Conservation (phyloP, 441 rosid species). For the Mallotus repandus region DNA sequence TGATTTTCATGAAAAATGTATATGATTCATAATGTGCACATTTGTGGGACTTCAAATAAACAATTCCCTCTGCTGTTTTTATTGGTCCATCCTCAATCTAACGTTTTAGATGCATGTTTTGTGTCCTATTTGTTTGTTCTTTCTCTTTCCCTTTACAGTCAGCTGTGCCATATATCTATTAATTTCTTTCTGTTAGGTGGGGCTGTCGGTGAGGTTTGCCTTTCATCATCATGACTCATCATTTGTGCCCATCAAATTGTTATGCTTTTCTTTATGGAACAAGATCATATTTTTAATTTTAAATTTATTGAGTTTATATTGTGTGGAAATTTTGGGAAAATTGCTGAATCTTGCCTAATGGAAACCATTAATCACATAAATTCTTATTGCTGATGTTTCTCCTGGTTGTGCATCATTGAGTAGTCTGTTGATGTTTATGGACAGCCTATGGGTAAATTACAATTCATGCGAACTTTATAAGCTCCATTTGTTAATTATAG, state of each 20-base stretch:
- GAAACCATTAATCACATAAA: neutral
- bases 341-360: neutral
- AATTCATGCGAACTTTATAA: neutral
- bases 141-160: neutral
- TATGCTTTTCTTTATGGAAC: neutral
- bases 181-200: neutral
- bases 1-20: neutral
- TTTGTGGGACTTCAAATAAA: neutral
- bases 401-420: neutral
- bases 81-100: neutral
- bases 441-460: neutral
- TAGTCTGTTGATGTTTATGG: too few relatives aligned
- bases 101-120: neutral
- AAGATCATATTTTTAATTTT: neutral
- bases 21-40: neutral
- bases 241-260: neutral
- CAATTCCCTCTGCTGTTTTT: neutral
- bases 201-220: neutral
- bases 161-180: neutral
- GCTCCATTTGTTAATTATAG: neutral
- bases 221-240: neutral
- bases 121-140: neutral
- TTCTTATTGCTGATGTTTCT: neutral
- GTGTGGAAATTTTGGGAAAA: neutral
- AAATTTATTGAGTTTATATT: too few relatives aligned